These are phyloP conservation scores for Hydnum rufescens DNA, from an alignment of 768 basidiomycete genomes.

Conservation along the genomic window DNA sequence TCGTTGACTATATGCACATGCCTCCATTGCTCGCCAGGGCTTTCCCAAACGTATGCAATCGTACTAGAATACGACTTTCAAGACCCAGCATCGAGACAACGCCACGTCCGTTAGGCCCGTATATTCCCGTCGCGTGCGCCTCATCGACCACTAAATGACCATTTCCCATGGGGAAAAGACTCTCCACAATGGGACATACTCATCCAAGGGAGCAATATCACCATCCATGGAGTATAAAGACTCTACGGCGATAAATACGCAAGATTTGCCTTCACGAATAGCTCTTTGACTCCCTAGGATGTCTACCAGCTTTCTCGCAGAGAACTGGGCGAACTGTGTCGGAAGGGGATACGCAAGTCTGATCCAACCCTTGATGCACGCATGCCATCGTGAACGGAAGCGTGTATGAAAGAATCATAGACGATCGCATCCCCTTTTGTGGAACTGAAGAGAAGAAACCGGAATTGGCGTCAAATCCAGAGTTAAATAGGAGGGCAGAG, in stretches of 20 bases:
- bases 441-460: slow-evolving; percentile 71
- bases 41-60: slow-evolving; percentile 88
- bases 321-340: slow-evolving; percentile 46
- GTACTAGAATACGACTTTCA: slow-evolving; percentile 47
- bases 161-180: slow-evolving; percentile 38
- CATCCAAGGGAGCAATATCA: slow-evolving; percentile 55
- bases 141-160: slow-evolving; percentile 74
- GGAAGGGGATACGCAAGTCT: slow-evolving; percentile 28
- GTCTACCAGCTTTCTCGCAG: slow-evolving; percentile 27
- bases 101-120: slow-evolving; percentile 60
- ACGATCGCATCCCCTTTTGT: slow-evolving; percentile 57
- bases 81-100: slow-evolving; percentile 50
- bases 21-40: slow-evolving; percentile 73
- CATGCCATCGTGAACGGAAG: slow-evolving; percentile 80
- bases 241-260: slow-evolving; percentile 70
- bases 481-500: slow-evolving; percentile 71
- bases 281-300: slow-evolving; percentile 22
- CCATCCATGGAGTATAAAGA: slow-evolving; percentile 94
- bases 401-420: slow-evolving; percentile 78
- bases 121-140: slow-evolving; percentile 84
- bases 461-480: slow-evolving; percentile 83
- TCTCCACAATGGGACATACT: slow-evolving; percentile 44
- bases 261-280: slow-evolving; percentile 24
- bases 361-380: slow-evolving; percentile 33
- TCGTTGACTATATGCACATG: neutral